Conservation (phyloP, 2,329 filamentous ascomycete species). For the Cadophora malorum region DNA sequence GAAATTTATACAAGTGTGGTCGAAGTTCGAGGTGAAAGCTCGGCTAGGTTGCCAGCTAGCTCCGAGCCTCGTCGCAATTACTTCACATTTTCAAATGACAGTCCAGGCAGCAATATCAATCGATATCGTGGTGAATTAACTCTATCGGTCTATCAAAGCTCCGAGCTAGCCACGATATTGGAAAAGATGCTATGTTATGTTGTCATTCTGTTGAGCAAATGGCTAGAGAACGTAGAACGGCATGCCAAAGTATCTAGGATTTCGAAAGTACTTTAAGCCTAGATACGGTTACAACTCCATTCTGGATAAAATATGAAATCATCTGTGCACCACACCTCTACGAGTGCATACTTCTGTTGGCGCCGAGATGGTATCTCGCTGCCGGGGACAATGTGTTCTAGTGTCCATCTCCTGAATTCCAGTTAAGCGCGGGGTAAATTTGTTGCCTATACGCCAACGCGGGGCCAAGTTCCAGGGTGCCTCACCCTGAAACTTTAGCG, state of each 20-base stretch:
- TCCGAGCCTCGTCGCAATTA: neutral
- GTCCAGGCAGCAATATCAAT: neutral
- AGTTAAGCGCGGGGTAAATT: neutral
- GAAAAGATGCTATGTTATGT: no score
- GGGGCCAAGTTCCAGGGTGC: neutral
- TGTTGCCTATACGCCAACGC: neutral
- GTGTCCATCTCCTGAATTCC: neutral
- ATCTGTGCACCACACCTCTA: no score
- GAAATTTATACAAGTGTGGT: neutral
- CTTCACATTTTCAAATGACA: neutral
- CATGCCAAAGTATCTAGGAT: no score
- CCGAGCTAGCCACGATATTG: no score
- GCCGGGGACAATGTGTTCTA: neutral
- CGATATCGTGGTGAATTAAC: no score
- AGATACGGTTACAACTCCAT: no score
- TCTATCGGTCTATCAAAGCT: no score
- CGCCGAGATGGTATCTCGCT: neutral
- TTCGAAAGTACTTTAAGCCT: no score
- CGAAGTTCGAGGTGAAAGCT: neutral
- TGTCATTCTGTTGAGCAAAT: no score
- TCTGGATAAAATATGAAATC: no score
- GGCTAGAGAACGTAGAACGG: no score
- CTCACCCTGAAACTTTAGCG: neutral
- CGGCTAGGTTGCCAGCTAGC: neutral
- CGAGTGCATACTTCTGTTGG: no score